A percentile compares a stretch with the other conserved stretches of the same genome.
Evolutionary conservation across 2,329 filamentous ascomycete genomes (phyloP).

Genomic region (Colletotrichum gloeosporioides): DNA sequence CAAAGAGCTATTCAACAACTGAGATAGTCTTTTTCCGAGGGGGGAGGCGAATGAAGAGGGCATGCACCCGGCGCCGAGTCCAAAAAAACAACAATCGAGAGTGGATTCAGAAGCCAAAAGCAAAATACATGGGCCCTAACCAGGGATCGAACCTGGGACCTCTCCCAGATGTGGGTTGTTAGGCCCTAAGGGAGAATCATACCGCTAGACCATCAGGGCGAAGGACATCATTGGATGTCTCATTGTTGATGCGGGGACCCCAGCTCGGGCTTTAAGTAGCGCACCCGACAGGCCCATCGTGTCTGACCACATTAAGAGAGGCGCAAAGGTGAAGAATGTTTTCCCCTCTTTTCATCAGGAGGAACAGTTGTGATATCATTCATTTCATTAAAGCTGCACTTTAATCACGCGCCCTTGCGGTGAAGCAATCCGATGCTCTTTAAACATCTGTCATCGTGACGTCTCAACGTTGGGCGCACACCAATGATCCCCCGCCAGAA

Average conservation of each 20-base stretch:
- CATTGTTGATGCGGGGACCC: accelerated
- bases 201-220: background rate
- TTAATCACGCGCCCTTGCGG: background rate
- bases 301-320: background rate
- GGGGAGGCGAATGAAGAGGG: no score
- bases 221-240: background rate
- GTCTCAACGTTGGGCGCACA: accelerated
- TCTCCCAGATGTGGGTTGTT: background rate
- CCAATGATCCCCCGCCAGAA: background rate
- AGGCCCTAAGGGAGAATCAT: background rate
- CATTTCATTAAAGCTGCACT: background rate
- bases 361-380: background rate
- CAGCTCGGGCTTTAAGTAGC: accelerated
- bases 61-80: no score
- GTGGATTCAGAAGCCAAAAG: no score
- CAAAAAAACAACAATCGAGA: no score
- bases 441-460: background rate
- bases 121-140: background rate
- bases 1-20: no score
- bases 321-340: background rate
- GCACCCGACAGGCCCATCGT: accelerated
- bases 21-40: no score
- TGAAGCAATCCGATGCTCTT: background rate
- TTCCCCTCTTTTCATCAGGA: background rate
- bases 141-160: background rate